Evolutionary conservation across 495 filamentous ascomycete species (phyloP), one percentile per base, ranked within the genome.

Genomic region (Trichoderma virens): DNA sequence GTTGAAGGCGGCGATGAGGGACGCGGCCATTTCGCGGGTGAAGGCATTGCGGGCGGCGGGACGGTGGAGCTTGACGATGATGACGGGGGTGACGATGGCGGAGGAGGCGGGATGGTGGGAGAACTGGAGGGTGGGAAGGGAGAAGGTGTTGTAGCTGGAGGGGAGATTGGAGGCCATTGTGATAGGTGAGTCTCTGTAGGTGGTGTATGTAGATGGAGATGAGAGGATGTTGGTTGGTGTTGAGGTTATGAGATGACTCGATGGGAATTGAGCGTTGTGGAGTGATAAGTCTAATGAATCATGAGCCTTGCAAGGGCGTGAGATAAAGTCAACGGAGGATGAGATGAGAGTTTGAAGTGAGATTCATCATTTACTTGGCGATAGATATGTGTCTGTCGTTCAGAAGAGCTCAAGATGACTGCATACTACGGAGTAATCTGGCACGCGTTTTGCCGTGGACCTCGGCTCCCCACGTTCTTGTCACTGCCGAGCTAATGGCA

Each of bases 21-120:
- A 82, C 0, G 70, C 51, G 65, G 80, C 76, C 82, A 88, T 87
- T 23, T 70, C 72, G 27, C 66, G 63, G 14, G 84, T 88, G 72
- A 87, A 88, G 61, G 86, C 85, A 83, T 88, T 88, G 74, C 83
- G 75, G 45, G 85, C 83, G 2, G 74, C 70, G 0, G 84, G 85
- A 0, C 86, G 79, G 71, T 86, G 60, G 31, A 88, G 77, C 4
- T 77, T 81, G 34, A 87, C 74, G 32, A 88, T 69, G 23, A 88
- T 76, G 39, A 86, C 76, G 3, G 78, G 79, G 0, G 85, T 88
- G 8, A 78, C 76, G 23, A 74, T 75, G 28, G 77, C 67, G 0
- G 84, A 77, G 23, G 74, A 74, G 0, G 66, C 56, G 0, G 83
- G 83, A 67, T 84, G 72, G 65, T 88, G 83, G 23, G 78, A 78